phyloP scores from a whole-genome alignment of 371 early-diverging fungal genomes.

The Syncephalis fuscata region DNA sequence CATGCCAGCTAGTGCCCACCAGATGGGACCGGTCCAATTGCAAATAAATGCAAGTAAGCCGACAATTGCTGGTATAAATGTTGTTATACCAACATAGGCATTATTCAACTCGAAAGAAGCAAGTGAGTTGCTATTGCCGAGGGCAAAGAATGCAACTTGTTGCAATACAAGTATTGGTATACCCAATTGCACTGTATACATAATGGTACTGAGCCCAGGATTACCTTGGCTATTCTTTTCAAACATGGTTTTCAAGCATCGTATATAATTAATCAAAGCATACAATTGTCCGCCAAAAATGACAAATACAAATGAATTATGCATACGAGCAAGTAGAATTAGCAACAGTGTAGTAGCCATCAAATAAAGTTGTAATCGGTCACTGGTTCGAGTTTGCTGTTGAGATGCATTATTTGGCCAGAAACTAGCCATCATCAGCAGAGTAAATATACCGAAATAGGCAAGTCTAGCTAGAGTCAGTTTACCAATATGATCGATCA shows the following conservation, averaged over 20 bases:
- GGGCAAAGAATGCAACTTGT: slow-evolving; percentile 39
- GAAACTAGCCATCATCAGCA: too few species aligned
- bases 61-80: slow-evolving; percentile 36
- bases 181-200: neutral
- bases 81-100: slow-evolving; percentile 55
- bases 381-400: too few species aligned
- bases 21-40: slow-evolving; percentile 57
- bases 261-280: slow-evolving; percentile 7
- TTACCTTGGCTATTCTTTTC: slow-evolving; percentile 6
- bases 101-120: slow-evolving; percentile 61
- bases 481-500: too few species aligned
- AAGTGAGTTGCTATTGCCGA: slow-evolving; percentile 64
- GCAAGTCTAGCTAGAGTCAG: too few species aligned
- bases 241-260: slow-evolving; percentile 4
- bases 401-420: too few species aligned
- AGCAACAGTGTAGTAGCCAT: slow-evolving; percentile 21
- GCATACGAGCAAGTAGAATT: slow-evolving; percentile 34
- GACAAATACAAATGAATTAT: slow-evolving; percentile 36
- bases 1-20: slow-evolving; percentile 40
- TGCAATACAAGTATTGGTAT: slow-evolving; percentile 11
- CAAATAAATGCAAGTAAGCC: slow-evolving; percentile 45
- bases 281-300: slow-evolving; percentile 32
- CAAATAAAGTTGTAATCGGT: too few species aligned
- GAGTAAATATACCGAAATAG: too few species aligned
- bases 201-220: neutral